Evolutionary conservation across 208 protist species (phyloP).

Genomic region (Tetramitus jugosus): DNA sequence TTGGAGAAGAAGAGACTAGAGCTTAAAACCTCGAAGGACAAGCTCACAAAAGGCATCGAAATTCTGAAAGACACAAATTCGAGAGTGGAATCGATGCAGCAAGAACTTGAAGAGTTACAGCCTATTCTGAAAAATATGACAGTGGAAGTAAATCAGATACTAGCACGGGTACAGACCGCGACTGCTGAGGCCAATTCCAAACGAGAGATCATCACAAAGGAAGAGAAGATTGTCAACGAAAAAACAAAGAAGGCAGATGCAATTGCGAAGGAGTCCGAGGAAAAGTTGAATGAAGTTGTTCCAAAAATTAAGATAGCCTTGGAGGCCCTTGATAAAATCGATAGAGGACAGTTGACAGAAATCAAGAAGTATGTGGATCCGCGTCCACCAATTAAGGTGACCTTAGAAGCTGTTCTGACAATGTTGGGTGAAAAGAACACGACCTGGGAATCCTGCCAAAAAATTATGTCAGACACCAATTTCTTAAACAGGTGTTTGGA

Average conservation of each 20-base stretch:
- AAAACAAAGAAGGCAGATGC: slow-evolving; percentile 64
- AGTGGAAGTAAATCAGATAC: slow-evolving; percentile 21
- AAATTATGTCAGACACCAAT: slow-evolving; percentile 75
- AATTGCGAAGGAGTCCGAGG: slow-evolving; percentile 75
- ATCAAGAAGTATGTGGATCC: slow-evolving; percentile 62
- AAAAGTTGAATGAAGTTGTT: slow-evolving; percentile 82
- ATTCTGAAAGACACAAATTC: slow-evolving; percentile 61
- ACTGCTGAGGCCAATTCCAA: slow-evolving; percentile 31
- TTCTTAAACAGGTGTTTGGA: slow-evolving; percentile 76
- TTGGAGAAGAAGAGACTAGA: slow-evolving; percentile 67
- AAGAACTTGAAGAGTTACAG: slow-evolving; percentile 74
- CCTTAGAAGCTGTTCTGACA: slow-evolving; percentile 80
- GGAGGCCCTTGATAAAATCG: slow-evolving; percentile 78
- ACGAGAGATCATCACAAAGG: slow-evolving; percentile 26
- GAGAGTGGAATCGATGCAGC: slow-evolving; percentile 76
- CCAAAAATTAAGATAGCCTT: slow-evolving; percentile 80
- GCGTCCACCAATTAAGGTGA: slow-evolving; percentile 77
- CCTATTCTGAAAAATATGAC: slow-evolving; percentile 52
- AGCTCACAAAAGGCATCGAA: slow-evolving; percentile 36
- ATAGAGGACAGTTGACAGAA: slow-evolving; percentile 75
- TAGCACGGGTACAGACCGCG: slow-evolving; percentile 48
- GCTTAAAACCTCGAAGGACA: slow-evolving; percentile 52
- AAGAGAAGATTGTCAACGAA: slow-evolving; percentile 38
- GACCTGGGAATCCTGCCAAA: slow-evolving; percentile 78
- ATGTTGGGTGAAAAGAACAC: slow-evolving; percentile 79